Evolutionary conservation across 805 yeast genomes (phyloP), one percentile per base, ranked within the genome.

Genomic region (Maudiozyma saulgeensis): DNA sequence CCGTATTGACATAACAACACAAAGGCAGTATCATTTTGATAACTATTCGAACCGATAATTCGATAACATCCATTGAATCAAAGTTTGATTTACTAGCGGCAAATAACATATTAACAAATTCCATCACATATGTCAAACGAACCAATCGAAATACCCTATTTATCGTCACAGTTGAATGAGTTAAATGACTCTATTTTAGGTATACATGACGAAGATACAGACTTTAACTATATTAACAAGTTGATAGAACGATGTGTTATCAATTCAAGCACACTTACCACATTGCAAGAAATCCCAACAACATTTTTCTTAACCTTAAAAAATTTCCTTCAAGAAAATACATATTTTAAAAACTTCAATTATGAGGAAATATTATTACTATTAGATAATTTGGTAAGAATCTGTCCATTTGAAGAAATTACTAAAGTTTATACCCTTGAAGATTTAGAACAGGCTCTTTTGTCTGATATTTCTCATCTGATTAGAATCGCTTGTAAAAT

Each of bases 401-500:
- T 62, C 12, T 46, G 53, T 26, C 44, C 58, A 2, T 64, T 62
- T 43, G 64, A 64, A 23, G 57, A 55, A 32, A 55, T 63, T 1
- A 40, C 62, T 21, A 49, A 48, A 23, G 47, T 55, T 1, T 64
- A 54, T 44, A 44, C 59, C 1, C 44, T 59, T 3, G 52, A 55
- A 2, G 66, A 65, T 47, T 44, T 64, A 31, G 50, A 48, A 35
- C 32, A 21, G 26, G 64, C 64, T 8, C 39, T 65, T 26, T 39
- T 47, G 3, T 62, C 68, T 9, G 37, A 48, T 9, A 50, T 58
- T n/a, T 13, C 48, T 1, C 48, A 55, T 2, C 45, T 65, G 40
- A 45, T 56, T 1, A 56, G 48, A 16, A 50, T 59, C 7, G 62
- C 64, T 6, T 61, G 65, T 45, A 57, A 55, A 37, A 59, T 64